Evolutionary conservation across 1,284 basidiomycete genomes (phyloP).

Genomic region (Ustilago sp.): DNA sequence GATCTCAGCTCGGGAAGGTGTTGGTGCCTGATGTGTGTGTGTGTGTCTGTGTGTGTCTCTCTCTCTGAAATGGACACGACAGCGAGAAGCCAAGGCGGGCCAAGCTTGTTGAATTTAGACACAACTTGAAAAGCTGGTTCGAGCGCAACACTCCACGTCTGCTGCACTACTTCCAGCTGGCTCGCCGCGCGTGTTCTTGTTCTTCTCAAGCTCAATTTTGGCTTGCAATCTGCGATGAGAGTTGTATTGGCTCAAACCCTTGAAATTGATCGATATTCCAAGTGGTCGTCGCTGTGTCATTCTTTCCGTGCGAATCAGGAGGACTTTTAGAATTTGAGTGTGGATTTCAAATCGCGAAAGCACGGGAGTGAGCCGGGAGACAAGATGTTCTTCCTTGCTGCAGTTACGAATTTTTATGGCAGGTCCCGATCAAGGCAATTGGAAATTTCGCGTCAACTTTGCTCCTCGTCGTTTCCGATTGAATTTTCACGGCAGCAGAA

Average conservation of each 20-base stretch:
- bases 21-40: constrained; percentile 13
- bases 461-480: constrained; percentile 22
- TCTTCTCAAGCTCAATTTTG: not conserved
- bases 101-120: constrained; percentile 8
- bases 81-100: constrained; percentile 19
- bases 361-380: constrained; percentile 21
- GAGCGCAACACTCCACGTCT: constrained; percentile 49
- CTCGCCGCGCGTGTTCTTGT: constrained; percentile 12
- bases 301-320: constrained; percentile 28
- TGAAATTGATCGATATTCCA: constrained; percentile 21
- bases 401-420: not conserved
- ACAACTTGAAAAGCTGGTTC: constrained; percentile 32
- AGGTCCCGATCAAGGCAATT: constrained; percentile 13
- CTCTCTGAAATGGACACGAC: constrained; percentile 21
- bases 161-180: not conserved
- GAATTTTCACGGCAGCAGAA: constrained; percentile 26
- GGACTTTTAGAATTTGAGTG: constrained; percentile 1
- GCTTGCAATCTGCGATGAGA: constrained; percentile 15
- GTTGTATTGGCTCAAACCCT: not conserved
- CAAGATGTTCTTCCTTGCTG: not conserved
- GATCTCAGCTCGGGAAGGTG: constrained; percentile 5
- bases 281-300: not conserved
- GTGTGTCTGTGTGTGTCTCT: constrained; percentile 12
- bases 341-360: constrained; percentile 17
- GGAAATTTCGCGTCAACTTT: constrained; percentile 29